A percentile compares a stretch with the other conserved stretches of the same genome.
Evolutionary conservation across 306 rosid species (phyloP).

Genomic region (Lathyrus oleraceus): DNA sequence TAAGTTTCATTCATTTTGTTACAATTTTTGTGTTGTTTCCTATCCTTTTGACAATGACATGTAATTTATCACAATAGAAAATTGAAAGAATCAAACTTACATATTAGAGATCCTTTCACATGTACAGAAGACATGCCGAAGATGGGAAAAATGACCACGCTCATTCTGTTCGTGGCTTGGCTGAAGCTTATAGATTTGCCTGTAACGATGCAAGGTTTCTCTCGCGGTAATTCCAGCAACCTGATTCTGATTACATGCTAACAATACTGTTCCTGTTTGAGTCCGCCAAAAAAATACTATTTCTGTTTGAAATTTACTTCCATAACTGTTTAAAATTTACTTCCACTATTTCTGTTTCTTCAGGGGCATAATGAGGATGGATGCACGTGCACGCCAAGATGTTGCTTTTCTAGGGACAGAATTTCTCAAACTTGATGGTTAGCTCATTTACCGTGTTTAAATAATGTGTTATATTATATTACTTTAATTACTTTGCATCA

Average conservation of each 20-base stretch:
- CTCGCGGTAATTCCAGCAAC: conserved; percentile 66
- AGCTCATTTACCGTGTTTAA: conserved; percentile 31
- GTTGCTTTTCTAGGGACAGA: conserved; percentile 83
- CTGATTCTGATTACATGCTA: conserved; percentile 25
- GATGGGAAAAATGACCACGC: conserved; percentile 47
- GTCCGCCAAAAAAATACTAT: background rate
- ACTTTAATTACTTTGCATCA: background rate
- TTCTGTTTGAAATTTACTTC: conserved; percentile 25
- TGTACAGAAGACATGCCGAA: conserved; percentile 52
- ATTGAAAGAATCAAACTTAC: conserved; percentile 28
- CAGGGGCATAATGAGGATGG: conserved; percentile 90
- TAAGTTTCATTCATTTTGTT: background rate
- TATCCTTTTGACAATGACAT: conserved; percentile 15
- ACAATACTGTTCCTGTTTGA: conserved; percentile 21
- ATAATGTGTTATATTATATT: conserved; percentile 22
- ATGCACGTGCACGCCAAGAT: conserved; percentile 88
- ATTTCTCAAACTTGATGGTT: conserved; percentile 92
- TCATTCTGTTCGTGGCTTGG: conserved; percentile 54
- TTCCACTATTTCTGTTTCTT: conserved; percentile 26
- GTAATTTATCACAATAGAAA: conserved; percentile 6
- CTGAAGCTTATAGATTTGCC: conserved; percentile 75
- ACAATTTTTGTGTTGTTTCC: conserved; percentile 24
- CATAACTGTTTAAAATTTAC: conserved; percentile 17
- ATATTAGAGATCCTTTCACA: conserved; percentile 30
- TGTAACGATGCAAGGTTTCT: conserved; percentile 80